A percentile compares a stretch with the other conserved stretches of the same genome.
Conservation (phyloP, 2,329 filamentous ascomycete species). For the Huntiella moniliformis region DNA sequence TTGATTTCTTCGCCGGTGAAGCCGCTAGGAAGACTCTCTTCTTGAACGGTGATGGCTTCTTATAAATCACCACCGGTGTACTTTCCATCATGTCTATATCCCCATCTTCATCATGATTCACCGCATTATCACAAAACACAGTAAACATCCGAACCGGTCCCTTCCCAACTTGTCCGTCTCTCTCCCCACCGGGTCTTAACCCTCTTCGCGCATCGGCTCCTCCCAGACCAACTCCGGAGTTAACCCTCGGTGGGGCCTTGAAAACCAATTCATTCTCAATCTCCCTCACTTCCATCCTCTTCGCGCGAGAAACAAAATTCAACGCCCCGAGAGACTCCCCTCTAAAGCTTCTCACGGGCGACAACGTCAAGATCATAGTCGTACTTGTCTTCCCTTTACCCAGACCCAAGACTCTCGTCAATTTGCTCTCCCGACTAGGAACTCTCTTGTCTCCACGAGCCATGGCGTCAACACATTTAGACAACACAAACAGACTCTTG, state of each 20-base stretch:
- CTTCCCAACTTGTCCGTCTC: constrained; percentile 24
- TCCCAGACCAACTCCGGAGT: constrained; percentile 18
- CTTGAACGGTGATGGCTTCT: not conserved
- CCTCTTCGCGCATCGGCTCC: constrained; percentile 21
- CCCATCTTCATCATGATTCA: too few species aligned
- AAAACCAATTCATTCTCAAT: constrained; percentile 91
- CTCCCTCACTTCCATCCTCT: constrained; percentile 88
- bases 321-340: constrained; percentile 83
- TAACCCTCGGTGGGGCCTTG: constrained; percentile 49
- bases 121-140: constrained; percentile 52
- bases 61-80: too few species aligned
- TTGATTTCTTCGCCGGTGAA: constrained; percentile 7
- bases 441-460: constrained; percentile 56
- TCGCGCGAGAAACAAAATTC: constrained; percentile 87
- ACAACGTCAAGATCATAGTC: constrained; percentile 89
- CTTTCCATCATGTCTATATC: too few species aligned
- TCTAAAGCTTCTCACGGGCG: constrained; percentile 80
- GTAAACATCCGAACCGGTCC: constrained; percentile 63
- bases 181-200: constrained; percentile 61
- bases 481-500: constrained; percentile 86
- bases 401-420: constrained; percentile 82
- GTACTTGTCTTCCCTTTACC: constrained; percentile 78
- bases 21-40: constrained; percentile 6
- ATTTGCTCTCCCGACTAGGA: constrained; percentile 88
- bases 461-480: constrained; percentile 91